A percentile compares a stretch with the other conserved stretches of the same genome.
phyloP scores from a whole-genome alignment of 2,329 filamentous ascomycete species.

The Pochonia chlamydosporia region DNA sequence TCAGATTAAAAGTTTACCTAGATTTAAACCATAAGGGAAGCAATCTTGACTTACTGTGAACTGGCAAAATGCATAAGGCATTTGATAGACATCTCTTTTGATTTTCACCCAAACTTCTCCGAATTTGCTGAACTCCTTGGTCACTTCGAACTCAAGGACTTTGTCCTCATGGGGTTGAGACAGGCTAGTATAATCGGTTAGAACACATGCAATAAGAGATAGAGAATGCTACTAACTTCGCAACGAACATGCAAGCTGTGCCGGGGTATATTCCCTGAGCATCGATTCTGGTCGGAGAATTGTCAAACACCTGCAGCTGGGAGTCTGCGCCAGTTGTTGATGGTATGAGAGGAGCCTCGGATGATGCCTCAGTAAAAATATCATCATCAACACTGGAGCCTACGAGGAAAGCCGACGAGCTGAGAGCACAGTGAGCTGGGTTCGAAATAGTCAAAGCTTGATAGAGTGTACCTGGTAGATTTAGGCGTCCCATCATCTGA shows the following conservation, averaged over 20 bases:
- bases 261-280: conserved; percentile 48
- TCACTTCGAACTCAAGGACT: conserved; percentile 47
- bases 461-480: conserved; percentile 7
- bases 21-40: not conserved
- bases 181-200: conserved; percentile 34
- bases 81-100: conserved; percentile 48
- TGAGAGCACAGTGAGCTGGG: not conserved
- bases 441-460: not conserved
- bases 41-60: conserved; percentile 44
- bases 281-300: conserved; percentile 26
- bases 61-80: conserved; percentile 61
- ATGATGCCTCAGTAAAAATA: conserved; percentile 11
- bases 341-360: conserved; percentile 1
- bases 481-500: conserved; percentile 9
- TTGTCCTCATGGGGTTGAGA: conserved; percentile 43
- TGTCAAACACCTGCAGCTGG: conserved; percentile 6
- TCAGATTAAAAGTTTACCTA: not conserved
- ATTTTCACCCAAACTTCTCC: conserved; percentile 59
- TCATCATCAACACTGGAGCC: conserved; percentile 14
- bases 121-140: conserved; percentile 44
- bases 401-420: conserved; percentile 10
- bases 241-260: conserved; percentile 57
- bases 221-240: conserved; percentile 48
- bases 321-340: not conserved
- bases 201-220: not conserved